Conservation (phyloP, 1,284 basidiomycete species). For the Crocinoboletus sp. region DNA sequence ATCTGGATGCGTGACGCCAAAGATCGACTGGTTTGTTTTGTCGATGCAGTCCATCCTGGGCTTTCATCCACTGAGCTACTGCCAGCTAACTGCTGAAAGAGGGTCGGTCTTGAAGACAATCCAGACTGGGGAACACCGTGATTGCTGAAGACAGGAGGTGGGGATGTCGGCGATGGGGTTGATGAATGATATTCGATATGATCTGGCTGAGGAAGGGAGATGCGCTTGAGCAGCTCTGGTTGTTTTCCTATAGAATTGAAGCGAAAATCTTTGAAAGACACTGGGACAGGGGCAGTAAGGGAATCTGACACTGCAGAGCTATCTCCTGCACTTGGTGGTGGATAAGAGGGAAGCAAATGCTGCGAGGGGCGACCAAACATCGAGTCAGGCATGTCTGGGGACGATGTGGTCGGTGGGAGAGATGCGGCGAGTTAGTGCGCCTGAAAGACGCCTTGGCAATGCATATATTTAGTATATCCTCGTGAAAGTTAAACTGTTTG, state of each 20-base stretch:
- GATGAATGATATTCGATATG: slow-evolving; percentile 27
- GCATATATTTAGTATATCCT: slow-evolving; percentile 15
- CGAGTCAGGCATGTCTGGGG: slow-evolving; percentile 22
- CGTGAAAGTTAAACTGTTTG: not conserved
- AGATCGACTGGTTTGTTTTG: slow-evolving; percentile 12
- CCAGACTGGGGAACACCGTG: slow-evolving; percentile 4
- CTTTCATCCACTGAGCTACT: not conserved
- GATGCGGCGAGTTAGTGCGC: slow-evolving; percentile 6
- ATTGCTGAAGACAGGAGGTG: not conserved
- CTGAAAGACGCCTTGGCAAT: slow-evolving; percentile 6
- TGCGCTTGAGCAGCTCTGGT: slow-evolving; percentile 43
- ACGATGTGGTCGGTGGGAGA: slow-evolving; percentile 14
- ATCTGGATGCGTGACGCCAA: slow-evolving; percentile 30
- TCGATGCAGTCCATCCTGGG: not conserved
- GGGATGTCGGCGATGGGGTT: slow-evolving; percentile 23
- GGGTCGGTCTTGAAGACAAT: slow-evolving; percentile 21
- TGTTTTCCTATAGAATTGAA: slow-evolving; percentile 46
- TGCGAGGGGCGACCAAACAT: slow-evolving; percentile 27
- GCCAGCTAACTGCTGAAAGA: slow-evolving; percentile 21
- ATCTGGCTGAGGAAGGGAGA: slow-evolving; percentile 34
- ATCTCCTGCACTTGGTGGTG: not conserved
- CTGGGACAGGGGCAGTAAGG: slow-evolving; percentile 17
- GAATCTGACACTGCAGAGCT: not conserved
- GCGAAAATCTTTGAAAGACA: slow-evolving; percentile 35
- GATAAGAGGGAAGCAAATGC: slow-evolving; percentile 20